phyloP scores from a whole-genome alignment of 2,329 filamentous ascomycete genomes.

The Ophiostoma fasciatum region DNA sequence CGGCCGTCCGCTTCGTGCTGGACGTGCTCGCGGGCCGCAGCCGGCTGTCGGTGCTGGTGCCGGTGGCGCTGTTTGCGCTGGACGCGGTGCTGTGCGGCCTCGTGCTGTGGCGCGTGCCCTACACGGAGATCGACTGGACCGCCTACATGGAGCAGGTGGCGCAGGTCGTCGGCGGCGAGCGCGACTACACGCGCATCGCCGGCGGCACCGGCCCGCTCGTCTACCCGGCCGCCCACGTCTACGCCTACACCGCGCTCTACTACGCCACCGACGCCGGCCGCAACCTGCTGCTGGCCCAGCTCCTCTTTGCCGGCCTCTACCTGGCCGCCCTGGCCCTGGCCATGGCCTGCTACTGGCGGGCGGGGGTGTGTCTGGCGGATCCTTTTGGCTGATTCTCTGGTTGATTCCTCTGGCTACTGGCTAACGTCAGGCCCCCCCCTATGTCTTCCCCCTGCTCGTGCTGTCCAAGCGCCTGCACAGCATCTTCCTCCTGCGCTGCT shows the following conservation, averaged over 20 bases:
- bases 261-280: conserved; percentile 59
- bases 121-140: conserved; percentile 96
- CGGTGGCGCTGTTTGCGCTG: conserved; percentile 48
- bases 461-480: conserved; percentile 88
- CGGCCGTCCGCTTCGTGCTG: conserved; percentile 19
- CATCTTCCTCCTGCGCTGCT: conserved; percentile 80
- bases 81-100: conserved; percentile 59
- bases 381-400: background rate
- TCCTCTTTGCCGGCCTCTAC: conserved; percentile 70
- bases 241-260: conserved; percentile 73
- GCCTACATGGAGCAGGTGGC: conserved; percentile 92
- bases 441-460: conserved; percentile 71
- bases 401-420: no score
- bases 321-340: conserved; percentile 60
- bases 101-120: conserved; percentile 70
- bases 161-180: conserved; percentile 68
- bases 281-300: conserved; percentile 68
- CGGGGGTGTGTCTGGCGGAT: conserved; percentile 35
- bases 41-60: conserved; percentile 32
- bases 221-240: conserved; percentile 88
- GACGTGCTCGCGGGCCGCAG: conserved; percentile 35
- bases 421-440: no score
- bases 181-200: conserved; percentile 72
- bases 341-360: conserved; percentile 65
- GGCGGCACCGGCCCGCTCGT: conserved; percentile 87